These are phyloP conservation scores for Cucumis melo DNA, from an alignment of 306 rosid genomes.

Conservation along the genomic window DNA sequence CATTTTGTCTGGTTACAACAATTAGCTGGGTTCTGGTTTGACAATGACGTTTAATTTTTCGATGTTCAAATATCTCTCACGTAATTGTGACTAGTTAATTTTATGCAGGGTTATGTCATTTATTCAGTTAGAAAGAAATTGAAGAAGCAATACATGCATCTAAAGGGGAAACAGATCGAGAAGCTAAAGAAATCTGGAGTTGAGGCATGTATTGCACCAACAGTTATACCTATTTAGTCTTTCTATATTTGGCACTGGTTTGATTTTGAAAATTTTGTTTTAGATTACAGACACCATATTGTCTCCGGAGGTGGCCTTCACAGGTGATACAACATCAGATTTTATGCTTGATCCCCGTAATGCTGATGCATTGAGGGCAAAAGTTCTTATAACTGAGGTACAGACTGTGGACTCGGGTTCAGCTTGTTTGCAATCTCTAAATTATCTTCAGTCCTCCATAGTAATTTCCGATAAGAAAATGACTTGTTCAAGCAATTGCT, in stretches of 20 bases:
- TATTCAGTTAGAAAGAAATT: conserved; percentile 86
- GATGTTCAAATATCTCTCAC: not conserved
- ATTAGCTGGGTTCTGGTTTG: not conserved
- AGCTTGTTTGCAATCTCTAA: not conserved
- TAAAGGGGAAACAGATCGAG: conserved; percentile 91
- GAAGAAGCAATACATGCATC: conserved; percentile 75
- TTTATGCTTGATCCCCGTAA: conserved; percentile 86
- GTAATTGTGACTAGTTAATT: not conserved
- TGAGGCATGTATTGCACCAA: conserved; percentile 45
- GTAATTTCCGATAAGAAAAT: not conserved
- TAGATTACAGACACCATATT: conserved; percentile 75
- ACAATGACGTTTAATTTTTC: not conserved
- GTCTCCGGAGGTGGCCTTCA: conserved; percentile 95
- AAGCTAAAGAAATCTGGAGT: conserved; percentile 82
- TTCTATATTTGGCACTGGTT: conserved; percentile 7
- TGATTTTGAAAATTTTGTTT: conserved; percentile 14
- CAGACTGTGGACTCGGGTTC: not conserved
- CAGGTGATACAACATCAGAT: conserved; percentile 83
- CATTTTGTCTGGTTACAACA: not conserved
- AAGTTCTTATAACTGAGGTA: conserved; percentile 97
- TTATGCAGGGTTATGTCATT: conserved; percentile 76
- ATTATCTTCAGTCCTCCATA: not conserved
- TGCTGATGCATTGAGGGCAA: conserved; percentile 94
- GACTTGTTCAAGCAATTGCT: not conserved
- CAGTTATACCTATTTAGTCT: conserved; percentile 6